Percentiles rank a stretch among this genome's conserved stretches.
phyloP scores from a whole-genome alignment of 148 eudicot species.

The Gaultheria prostrata region DNA sequence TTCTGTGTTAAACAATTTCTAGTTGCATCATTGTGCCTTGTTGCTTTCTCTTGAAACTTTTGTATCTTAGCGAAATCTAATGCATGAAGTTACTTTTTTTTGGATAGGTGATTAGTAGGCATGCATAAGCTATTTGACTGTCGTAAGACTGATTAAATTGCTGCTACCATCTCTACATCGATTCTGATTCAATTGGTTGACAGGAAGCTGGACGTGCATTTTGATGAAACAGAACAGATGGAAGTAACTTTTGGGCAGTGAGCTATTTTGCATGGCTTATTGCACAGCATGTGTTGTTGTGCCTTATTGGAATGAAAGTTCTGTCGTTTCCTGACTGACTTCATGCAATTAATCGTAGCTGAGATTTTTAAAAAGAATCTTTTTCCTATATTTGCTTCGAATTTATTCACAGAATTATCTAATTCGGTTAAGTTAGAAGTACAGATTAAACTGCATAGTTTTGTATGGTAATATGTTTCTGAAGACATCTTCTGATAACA shows the following conservation, averaged over 20 bases:
- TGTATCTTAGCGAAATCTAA: neutral
- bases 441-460: constrained; percentile 4
- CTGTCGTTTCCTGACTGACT: neutral
- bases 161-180: neutral
- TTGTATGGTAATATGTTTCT: neutral
- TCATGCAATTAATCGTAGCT: constrained; percentile 3
- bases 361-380: neutral
- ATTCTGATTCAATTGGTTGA: neutral
- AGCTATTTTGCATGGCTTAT: neutral
- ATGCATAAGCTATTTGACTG: neutral
- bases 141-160: neutral
- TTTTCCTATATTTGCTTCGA: neutral
- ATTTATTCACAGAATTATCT: neutral
- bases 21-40: neutral
- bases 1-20: neutral
- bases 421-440: neutral
- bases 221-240: neutral
- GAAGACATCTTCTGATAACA: neutral
- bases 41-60: neutral
- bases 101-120: neutral
- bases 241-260: neutral
- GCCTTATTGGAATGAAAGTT: constrained; percentile 7
- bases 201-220: neutral
- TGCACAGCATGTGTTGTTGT: neutral
- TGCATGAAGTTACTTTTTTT: neutral